Evolutionary conservation across 2,329 filamentous ascomycete species (phyloP).

Genomic region (Coniochaeta hoffmannii): DNA sequence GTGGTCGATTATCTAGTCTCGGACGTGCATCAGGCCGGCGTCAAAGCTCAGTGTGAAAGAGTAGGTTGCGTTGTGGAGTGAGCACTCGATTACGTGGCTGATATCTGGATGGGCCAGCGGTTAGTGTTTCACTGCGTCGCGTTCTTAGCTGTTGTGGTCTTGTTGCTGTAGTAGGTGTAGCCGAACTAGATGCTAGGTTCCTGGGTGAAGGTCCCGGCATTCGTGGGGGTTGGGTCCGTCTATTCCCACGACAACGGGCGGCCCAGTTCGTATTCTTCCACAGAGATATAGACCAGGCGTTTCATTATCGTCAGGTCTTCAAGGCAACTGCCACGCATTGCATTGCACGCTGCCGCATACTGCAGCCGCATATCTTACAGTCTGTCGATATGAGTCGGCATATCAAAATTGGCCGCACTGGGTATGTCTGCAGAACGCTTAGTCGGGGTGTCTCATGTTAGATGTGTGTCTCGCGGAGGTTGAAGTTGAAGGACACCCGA

Average conservation of each 20-base stretch:
- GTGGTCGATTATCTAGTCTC: background rate
- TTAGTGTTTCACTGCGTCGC: background rate
- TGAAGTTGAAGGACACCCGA: background rate
- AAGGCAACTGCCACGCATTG: background rate
- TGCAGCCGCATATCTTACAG: background rate
- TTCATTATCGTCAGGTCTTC: background rate
- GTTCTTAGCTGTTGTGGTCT: background rate
- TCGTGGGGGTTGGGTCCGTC: background rate
- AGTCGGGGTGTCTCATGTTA: background rate
- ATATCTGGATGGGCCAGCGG: background rate
- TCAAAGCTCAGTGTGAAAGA: conserved; percentile 5
- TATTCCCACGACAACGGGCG: conserved; percentile 8
- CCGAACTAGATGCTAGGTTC: conserved; percentile 9
- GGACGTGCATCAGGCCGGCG: conserved; percentile 4
- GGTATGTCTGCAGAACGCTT: background rate
- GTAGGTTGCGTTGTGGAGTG: conserved; percentile 7
- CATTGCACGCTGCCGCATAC: background rate
- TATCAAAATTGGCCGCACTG: background rate
- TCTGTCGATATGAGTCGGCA: background rate
- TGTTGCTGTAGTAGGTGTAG: conserved; percentile 1
- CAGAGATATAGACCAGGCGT: conserved; percentile 7
- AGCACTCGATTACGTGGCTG: conserved; percentile 8
- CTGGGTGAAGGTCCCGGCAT: conserved; percentile 5
- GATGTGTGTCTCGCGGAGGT: background rate
- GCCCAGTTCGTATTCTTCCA: conserved; percentile 6